Evolutionary conservation across 495 filamentous ascomycete genomes (phyloP), one percentile per base, ranked within the genome.

Genomic region (Aspergillus bridgeri): DNA sequence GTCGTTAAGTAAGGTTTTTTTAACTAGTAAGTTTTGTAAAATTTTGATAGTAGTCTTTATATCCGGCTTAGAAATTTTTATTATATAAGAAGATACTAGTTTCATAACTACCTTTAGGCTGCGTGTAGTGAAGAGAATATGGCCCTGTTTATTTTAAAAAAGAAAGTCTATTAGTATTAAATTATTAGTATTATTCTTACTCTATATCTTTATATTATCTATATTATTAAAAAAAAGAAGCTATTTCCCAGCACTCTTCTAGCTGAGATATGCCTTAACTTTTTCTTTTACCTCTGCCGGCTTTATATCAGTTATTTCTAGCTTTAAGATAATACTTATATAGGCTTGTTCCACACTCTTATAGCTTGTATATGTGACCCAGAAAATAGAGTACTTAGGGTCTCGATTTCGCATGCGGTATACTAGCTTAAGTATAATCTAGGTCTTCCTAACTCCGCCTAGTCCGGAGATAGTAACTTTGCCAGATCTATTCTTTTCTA

Each of bases 381-480:
- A 85, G 65, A 82, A 77, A 42, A 84, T 61, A 3, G 76, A 81
- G 55, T 66, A 80, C 1, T 73, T 68, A 8, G 66, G 63, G 13
- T 72, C 25, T 48, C 63, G 54, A 2, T 75, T 61, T 61, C 68
- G 76, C 21, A 71, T 60, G 54, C 71, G 63, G 57, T 80, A 78
- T 1, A 72, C 74, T 42, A 82, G 54, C 59, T 79, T 72, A 18
- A 86, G 63, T 3, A 72, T 79, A 25, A 83, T 62, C 58, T 81
- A 78, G 11, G 80, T 80, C 59, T 83, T 84, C 3, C 79, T 76
- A 27, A 80, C 65, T 13, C 79, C 80, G 3, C 77, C 78, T 13
- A 81, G 68, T 17, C 81, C 80, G 17, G 59, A 51, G 19, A 83
- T 63, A 8, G 76, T 60, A 52, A 69, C n/a, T n/a, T n/a, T n/a